Conservation (phyloP, 1,284 basidiomycete species). For the Apiotrichum akiyoshidainum region DNA sequence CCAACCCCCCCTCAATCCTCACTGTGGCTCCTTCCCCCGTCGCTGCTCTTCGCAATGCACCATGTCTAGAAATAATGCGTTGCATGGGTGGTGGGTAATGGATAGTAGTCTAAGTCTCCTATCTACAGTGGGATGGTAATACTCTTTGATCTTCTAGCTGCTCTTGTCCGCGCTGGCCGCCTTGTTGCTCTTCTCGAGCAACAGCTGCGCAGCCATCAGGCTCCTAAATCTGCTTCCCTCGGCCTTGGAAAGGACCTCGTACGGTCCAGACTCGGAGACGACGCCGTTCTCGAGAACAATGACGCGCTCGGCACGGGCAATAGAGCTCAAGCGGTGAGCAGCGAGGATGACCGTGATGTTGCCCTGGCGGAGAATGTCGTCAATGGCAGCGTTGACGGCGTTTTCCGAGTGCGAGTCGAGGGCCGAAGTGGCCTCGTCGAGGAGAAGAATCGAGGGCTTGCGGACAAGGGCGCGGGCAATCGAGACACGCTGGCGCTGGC, state of each 20-base stretch:
- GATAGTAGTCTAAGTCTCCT: neutral
- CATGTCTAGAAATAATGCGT: too few relatives aligned
- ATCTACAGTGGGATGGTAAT: too few relatives aligned
- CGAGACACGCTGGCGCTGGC: slow-evolving; percentile 55
- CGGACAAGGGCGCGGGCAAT: slow-evolving; percentile 55
- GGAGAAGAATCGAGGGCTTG: slow-evolving; percentile 53
- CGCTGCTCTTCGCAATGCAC: too few relatives aligned
- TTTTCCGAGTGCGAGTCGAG: slow-evolving; percentile 87
- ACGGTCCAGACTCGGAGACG: slow-evolving; percentile 79
- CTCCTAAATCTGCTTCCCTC: slow-evolving; percentile 71
- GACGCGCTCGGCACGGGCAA: slow-evolving; percentile 77
- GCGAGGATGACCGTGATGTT: slow-evolving; percentile 85
- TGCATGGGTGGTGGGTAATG: neutral
- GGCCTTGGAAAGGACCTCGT: slow-evolving; percentile 66
- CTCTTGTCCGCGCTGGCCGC: neutral
- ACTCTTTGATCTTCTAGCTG: neutral
- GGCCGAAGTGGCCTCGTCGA: slow-evolving; percentile 59
- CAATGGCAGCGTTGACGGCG: slow-evolving; percentile 78
- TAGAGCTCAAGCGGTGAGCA: slow-evolving; percentile 79
- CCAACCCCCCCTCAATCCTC: too few relatives aligned
- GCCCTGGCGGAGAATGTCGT: slow-evolving; percentile 71
- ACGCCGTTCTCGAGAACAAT: slow-evolving; percentile 81
- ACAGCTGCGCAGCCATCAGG: slow-evolving; percentile 80
- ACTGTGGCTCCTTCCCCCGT: too few relatives aligned
- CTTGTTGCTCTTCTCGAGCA: slow-evolving; percentile 33